Base-by-base conservation (phyloP, 768 basidiomycete species). In the Macrolepiota dolichaula region DNA sequence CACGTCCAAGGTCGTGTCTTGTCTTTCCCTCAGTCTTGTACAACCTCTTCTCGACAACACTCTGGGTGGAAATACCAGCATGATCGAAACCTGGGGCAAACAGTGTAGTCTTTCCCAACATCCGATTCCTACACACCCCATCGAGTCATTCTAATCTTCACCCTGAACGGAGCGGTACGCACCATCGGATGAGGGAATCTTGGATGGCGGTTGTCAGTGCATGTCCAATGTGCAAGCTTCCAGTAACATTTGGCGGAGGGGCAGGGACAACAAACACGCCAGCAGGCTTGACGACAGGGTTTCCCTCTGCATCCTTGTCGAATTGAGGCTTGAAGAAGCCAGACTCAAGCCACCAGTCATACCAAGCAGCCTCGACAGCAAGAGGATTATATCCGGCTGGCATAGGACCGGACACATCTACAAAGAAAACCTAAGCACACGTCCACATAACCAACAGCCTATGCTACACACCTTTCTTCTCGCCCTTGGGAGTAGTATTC, bases 71-170 rank as follows among this genome's bases (percentile, higher is more conserved):
- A 63, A 99, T 98, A 60, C 96, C 96, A 0, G 97, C 97, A 68
- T 99, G 97, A 74, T 99, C 97, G 69, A 96, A 99, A 15, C 97
- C 97, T 0, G 97, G 97, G 1, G 88, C 84, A 69, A 90, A 98
- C 0, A 98, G 79, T 0, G 91, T 89, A 10, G 92, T 93, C 75
- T 88, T 92, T 1, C 96, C 96, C 42, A 90, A 77, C 97, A 98
- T 99, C 36, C 96, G 93, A 72, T 95, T 94, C 94, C 92, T 94
- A 58, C 17, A 27, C 27, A n/a, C n/a, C n/a, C n/a, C n/a, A 15
- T 12, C 57, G 9, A 51, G 22, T 57, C 46, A 59, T 46, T 36
- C 19, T 25, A 42, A 35, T 4, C 10, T 3, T 32, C 29, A 22
- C 19, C 15, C 11, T 19, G 49, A 36, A 29, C 17, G 55, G 22